Conservation (phyloP, 176 grass and related monocot species). For the Hordeum marinum region DNA sequence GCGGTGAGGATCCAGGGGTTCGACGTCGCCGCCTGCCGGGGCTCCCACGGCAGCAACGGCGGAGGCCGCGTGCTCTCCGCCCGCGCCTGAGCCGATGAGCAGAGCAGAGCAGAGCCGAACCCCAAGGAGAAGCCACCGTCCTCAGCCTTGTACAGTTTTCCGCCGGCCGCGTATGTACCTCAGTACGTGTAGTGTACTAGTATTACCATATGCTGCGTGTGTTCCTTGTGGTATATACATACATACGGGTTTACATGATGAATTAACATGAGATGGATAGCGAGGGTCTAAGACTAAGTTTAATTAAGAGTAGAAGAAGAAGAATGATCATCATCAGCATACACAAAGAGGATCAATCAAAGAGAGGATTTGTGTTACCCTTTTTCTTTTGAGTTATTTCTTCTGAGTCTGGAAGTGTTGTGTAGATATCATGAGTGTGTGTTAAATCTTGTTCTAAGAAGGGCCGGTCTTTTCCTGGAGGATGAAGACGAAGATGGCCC, state of each 20-base stretch:
- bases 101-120: neutral
- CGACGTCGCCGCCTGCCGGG: constrained; percentile 51
- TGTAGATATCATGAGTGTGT: constrained; percentile 29
- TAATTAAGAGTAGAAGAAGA: neutral
- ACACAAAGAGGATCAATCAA: constrained; percentile 1
- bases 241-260: neutral
- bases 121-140: neutral
- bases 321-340: constrained; percentile 15
- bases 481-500: neutral
- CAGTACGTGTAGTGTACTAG: neutral
- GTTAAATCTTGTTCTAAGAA: constrained; percentile 6
- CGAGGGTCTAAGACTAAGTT: neutral
- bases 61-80: constrained; percentile 50
- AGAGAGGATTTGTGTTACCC: neutral
- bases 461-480: neutral
- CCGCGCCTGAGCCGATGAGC: constrained; percentile 36
- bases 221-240: constrained; percentile 32
- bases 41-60: constrained; percentile 30
- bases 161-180: neutral
- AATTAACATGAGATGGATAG: constrained; percentile 44
- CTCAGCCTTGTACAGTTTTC: constrained; percentile 52
- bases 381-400: neutral
- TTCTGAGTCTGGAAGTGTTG: neutral
- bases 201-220: constrained; percentile 11
- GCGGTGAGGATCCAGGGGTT: constrained; percentile 70